A percentile compares a stretch with the other conserved stretches of the same genome.
phyloP scores from a whole-genome alignment of 2,329 filamentous ascomycete species.

The Xylariaceae sp. region DNA sequence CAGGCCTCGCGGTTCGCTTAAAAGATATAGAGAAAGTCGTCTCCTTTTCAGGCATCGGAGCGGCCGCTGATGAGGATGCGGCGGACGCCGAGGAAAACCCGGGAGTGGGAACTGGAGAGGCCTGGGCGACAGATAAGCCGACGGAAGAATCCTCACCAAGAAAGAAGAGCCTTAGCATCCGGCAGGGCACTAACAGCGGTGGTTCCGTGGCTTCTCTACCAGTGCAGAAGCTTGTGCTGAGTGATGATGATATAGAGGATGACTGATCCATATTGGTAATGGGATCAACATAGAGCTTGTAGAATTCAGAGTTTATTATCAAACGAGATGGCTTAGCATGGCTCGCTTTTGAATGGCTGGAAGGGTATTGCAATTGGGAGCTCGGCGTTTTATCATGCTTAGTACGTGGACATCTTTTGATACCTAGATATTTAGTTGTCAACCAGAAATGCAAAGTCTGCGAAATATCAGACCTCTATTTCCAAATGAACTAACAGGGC shows the following conservation, averaged over 20 bases:
- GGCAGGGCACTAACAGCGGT: constrained; percentile 46
- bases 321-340: background rate
- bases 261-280: constrained; percentile 43
- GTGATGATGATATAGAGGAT: constrained; percentile 87
- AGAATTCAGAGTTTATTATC: background rate
- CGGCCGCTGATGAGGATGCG: constrained; percentile 40
- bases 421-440: background rate
- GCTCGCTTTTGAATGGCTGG: background rate
- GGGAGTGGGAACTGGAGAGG: constrained; percentile 52
- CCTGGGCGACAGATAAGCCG: constrained; percentile 68
- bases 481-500: background rate
- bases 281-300: constrained; percentile 2
- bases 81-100: constrained; percentile 50
- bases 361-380: background rate
- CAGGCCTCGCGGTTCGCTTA: constrained; percentile 46
- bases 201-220: constrained; percentile 33
- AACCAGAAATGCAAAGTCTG: background rate
- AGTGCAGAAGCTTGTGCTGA: constrained; percentile 73
- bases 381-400: background rate
- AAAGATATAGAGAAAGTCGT: constrained; percentile 73
- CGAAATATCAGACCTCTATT: background rate
- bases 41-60: constrained; percentile 65
- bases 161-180: constrained; percentile 49
- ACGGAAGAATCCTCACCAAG: constrained; percentile 60
- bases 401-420: background rate